These are phyloP conservation scores for Davidsoniella eucalypti DNA, from an alignment of 2,329 filamentous ascomycete species.

Conservation along the genomic window DNA sequence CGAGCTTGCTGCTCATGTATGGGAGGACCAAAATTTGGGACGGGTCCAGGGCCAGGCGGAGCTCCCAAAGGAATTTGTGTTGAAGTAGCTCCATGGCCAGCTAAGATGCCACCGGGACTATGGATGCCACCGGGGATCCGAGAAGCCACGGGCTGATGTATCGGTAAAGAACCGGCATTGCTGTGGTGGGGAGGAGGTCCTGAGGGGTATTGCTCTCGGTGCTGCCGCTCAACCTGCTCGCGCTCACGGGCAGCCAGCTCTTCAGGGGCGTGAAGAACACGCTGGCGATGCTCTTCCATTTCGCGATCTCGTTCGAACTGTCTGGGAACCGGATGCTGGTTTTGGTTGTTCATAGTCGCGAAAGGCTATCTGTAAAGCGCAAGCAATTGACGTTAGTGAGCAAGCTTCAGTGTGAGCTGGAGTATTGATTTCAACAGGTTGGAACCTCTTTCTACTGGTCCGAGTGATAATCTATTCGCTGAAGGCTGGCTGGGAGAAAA, in stretches of 20 bases:
- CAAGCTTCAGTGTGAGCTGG: not conserved
- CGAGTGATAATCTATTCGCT: not conserved
- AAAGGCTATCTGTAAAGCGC: conserved; percentile 6
- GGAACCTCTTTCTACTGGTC: too few relatives aligned
- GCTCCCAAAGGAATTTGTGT: conserved; percentile 36
- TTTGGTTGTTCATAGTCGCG: conserved; percentile 31
- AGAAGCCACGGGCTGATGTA: conserved; percentile 87
- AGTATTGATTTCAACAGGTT: too few relatives aligned
- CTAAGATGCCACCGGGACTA: conserved; percentile 75
- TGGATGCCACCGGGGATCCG: conserved; percentile 69
- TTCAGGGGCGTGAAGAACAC: conserved; percentile 30
- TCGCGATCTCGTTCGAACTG: conserved; percentile 33
- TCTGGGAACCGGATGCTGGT: conserved; percentile 24
- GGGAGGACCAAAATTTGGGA: conserved; percentile 36
- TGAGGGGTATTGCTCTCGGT: conserved; percentile 49
- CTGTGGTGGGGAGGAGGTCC: conserved; percentile 69
- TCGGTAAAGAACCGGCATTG: conserved; percentile 71
- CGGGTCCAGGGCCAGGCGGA: conserved; percentile 27
- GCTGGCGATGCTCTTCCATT: conserved; percentile 31
- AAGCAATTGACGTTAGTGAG: not conserved
- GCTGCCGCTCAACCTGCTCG: conserved; percentile 37
- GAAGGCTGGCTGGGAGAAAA: not conserved
- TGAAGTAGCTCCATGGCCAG: conserved; percentile 48
- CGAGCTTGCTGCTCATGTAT: conserved; percentile 33
- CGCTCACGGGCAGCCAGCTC: conserved; percentile 29